Base-by-base conservation (phyloP, 768 basidiomycete species). In the Mycena latifolia region DNA sequence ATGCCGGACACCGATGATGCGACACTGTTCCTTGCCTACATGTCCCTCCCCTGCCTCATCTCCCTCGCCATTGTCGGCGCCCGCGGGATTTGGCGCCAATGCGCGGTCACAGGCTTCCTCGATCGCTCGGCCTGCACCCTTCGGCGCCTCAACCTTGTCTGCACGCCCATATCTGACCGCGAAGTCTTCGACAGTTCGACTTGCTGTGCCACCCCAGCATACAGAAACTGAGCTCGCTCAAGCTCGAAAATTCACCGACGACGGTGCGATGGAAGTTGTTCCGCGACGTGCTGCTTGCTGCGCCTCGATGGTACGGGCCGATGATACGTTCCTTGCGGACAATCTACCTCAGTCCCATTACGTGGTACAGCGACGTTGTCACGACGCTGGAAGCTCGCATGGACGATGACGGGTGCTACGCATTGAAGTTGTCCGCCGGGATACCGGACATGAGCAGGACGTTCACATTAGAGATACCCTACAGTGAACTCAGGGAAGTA, bases 391-490 rank as follows among this genome's bases (percentile, higher is more conserved):
- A 3, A 11, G 37, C 37, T 7, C 8, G 15, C 15, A 3, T 17
- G 37, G 37, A 37, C 15, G 14, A 37, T 3, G 15, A 37, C 8
- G 37, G 37, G 3, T 3, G 37, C 37, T 37, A 37, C 37, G 37
- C 7, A 37, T 10, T 8, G 2, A 10, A 7, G 5, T 2, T 41
- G 18, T 24, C 29, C 24, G 25, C n/a, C 8, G 58, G 58, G 12
- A 37, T 39, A 22, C 58, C 35, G 5, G 39, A 47, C 3, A 39
- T 51, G 58, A 45, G 58, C 11, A 22, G 17, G 5, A 51, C 18
- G n/a, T 60, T 60, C 31, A 50, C 58, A 15, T 60, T 37, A 14
- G 35, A 37, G n/a, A n/a, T n/a, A n/a, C n/a, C n/a, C n/a, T n/a
- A n/a, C n/a, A n/a, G n/a, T n/a, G n/a, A n/a, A n/a, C n/a, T n/a